These are phyloP conservation scores for Alternaria gansuensis DNA, from an alignment of 2,329 filamentous ascomycete genomes.

Conservation along the genomic window DNA sequence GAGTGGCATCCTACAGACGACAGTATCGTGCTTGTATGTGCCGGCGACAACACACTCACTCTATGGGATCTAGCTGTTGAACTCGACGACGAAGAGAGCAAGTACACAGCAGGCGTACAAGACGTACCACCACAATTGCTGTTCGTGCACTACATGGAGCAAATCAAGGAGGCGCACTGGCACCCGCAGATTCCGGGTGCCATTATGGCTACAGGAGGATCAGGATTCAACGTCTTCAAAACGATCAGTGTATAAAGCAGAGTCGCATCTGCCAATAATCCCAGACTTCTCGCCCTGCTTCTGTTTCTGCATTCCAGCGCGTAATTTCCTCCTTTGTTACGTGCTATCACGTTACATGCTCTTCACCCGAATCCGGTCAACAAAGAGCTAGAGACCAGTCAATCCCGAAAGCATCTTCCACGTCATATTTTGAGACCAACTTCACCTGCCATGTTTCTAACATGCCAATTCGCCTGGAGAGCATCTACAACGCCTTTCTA, in stretches of 20 bases:
- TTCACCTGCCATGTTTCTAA: not conserved
- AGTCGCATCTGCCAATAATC: not conserved
- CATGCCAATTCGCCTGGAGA: not conserved
- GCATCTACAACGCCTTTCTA: not conserved
- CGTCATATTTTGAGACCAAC: not conserved
- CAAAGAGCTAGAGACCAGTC: conserved; percentile 17
- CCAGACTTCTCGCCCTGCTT: not conserved
- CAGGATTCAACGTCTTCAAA: conserved; percentile 71
- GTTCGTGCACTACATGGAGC: conserved; percentile 96
- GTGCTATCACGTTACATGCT: conserved; percentile 14
- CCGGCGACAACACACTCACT: conserved; percentile 92
- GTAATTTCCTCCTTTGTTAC: conserved; percentile 19
- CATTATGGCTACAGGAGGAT: conserved; percentile 87
- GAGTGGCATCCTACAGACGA: conserved; percentile 99
- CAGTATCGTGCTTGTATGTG: conserved; percentile 90
- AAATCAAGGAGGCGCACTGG: conserved; percentile 97
- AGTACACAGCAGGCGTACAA: conserved; percentile 82
- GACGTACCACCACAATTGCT: conserved; percentile 94
- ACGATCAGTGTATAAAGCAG: conserved; percentile 51
- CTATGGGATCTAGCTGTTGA: conserved; percentile 97
- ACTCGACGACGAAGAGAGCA: conserved; percentile 95
- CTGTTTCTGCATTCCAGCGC: conserved; percentile 11
- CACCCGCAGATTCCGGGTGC: conserved; percentile 93
- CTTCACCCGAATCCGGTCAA: conserved; percentile 18
- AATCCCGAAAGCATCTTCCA: not conserved